Conservation (phyloP, 441 rosid genomes). For the Arabidopsis lyrata region DNA sequence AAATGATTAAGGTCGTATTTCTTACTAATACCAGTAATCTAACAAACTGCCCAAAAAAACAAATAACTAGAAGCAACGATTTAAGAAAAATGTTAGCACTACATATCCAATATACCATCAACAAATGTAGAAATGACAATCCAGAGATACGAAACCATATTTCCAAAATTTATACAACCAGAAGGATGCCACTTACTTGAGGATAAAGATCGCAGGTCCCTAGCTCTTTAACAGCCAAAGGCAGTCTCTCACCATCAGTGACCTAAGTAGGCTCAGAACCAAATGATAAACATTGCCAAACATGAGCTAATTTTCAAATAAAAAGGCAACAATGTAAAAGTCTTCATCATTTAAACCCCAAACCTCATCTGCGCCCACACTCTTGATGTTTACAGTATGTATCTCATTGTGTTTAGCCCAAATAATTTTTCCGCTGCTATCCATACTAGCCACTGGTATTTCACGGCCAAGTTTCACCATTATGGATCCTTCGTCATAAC, state of each 20-base stretch:
- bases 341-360: slow-evolving; percentile 19
- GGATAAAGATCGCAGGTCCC: slow-evolving; percentile 99
- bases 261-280: slow-evolving; percentile 55
- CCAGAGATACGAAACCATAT: slow-evolving; percentile 21
- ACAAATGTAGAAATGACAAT: slow-evolving; percentile 16
- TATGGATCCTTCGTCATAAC: slow-evolving; percentile 98
- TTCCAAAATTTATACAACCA: slow-evolving; percentile 8
- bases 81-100: neutral
- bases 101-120: slow-evolving; percentile 25
- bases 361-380: slow-evolving; percentile 97
- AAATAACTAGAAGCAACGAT: slow-evolving; percentile 18
- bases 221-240: slow-evolving; percentile 97
- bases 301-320: slow-evolving; percentile 23
- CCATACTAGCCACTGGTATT: slow-evolving; percentile 99
- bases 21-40: slow-evolving; percentile 27
- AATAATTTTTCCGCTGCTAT: slow-evolving; percentile 95
- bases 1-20: slow-evolving; percentile 9
- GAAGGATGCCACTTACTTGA: slow-evolving; percentile 69
- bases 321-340: slow-evolving; percentile 20
- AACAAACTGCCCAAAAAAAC: slow-evolving; percentile 17
- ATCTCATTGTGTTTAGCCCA: slow-evolving; percentile 99
- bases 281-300: slow-evolving; percentile 29
- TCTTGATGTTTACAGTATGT: slow-evolving; percentile 98
- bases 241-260: slow-evolving; percentile 97
- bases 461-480: slow-evolving; percentile 99